These are phyloP conservation scores for Colletotrichum neosansevieriae DNA, from an alignment of 2,329 filamentous ascomycete genomes.

Conservation along the genomic window DNA sequence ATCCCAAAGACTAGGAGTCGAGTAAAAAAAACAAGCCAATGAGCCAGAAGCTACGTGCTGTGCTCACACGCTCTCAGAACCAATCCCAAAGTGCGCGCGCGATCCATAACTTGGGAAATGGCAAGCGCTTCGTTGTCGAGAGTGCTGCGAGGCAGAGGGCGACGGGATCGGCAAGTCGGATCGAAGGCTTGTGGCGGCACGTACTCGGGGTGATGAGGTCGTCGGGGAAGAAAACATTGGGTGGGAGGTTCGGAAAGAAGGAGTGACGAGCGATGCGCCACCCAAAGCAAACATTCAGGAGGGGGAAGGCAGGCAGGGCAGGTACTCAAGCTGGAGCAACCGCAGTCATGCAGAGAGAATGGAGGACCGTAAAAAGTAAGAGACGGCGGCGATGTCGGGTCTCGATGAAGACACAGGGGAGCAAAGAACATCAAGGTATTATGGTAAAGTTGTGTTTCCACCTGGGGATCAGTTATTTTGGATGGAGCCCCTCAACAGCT, in stretches of 20 bases:
- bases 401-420: constrained; percentile 24
- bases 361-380: constrained; percentile 1
- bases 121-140: constrained; percentile 16
- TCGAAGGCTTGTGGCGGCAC: constrained; percentile 39
- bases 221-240: constrained; percentile 41
- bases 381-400: constrained; percentile 30
- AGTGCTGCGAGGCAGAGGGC: constrained; percentile 17
- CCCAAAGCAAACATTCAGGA: constrained; percentile 38
- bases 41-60: constrained; percentile 45
- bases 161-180: constrained; percentile 23
- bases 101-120: constrained; percentile 49
- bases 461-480: constrained; percentile 35
- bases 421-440: constrained; percentile 26
- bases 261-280: constrained; percentile 40
- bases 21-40: constrained; percentile 26
- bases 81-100: constrained; percentile 43
- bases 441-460: constrained; percentile 35
- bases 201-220: constrained; percentile 35
- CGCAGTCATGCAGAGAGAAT: constrained; percentile 16
- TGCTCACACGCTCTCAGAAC: constrained; percentile 47
- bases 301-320: background rate
- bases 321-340: constrained; percentile 14
- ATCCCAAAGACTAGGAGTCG: background rate
- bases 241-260: constrained; percentile 24
- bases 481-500: constrained; percentile 39